Conservation (phyloP, 495 filamentous ascomycete genomes). For the Penicillium lividum region DNA sequence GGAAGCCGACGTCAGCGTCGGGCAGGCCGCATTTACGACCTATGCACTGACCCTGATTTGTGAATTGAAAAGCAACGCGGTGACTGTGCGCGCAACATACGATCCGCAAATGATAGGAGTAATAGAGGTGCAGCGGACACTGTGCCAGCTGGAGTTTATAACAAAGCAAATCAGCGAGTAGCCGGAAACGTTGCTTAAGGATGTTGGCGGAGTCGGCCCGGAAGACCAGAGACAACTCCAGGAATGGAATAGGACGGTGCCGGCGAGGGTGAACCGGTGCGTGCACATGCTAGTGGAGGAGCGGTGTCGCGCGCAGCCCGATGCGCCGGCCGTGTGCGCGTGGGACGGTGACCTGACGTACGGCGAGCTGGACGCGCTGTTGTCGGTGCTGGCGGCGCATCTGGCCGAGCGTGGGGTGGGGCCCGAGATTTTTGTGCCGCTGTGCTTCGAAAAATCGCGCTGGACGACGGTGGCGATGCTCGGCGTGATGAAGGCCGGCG, state of each 20-base stretch:
- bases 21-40: no score
- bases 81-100: no score
- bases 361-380: constrained; percentile 40
- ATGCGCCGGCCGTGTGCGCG: constrained; percentile 26
- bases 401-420: constrained; percentile 21
- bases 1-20: no score
- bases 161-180: no score
- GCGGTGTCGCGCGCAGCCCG: constrained; percentile 11
- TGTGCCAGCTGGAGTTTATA: no score
- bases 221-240: no score
- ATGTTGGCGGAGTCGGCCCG: no score
- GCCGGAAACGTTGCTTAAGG: no score
- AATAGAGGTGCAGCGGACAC: no score
- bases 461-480: constrained; percentile 43
- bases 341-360: constrained; percentile 57
- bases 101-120: no score
- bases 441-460: constrained; percentile 48
- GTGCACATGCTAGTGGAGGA: constrained; percentile 18
- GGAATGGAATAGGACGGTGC: not conserved
- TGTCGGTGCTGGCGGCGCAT: constrained; percentile 31
- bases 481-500: constrained; percentile 41
- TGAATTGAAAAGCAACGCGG: no score
- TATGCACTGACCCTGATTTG: no score
- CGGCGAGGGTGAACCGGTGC: not conserved
- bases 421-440: constrained; percentile 34